Conservation (phyloP, 306 rosid genomes). For the Purshia tridentata region DNA sequence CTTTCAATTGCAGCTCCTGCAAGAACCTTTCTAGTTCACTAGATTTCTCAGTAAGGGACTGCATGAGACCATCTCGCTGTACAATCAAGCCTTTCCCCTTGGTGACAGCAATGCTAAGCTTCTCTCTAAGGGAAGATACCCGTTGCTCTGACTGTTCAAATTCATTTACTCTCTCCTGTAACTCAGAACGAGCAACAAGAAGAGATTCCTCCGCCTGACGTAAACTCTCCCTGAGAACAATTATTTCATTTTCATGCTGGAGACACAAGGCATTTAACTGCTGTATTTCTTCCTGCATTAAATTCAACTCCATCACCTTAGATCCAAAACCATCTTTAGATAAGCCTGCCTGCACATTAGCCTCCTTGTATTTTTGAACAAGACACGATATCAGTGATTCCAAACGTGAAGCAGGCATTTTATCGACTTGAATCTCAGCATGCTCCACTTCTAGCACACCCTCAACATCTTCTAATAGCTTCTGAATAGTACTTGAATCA, state of each 20-base stretch:
- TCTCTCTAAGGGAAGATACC: constrained; percentile 76
- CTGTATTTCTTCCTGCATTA: constrained; percentile 55
- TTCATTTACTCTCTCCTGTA: constrained; percentile 60
- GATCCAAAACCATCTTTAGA: constrained; percentile 52
- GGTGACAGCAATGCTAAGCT: constrained; percentile 93
- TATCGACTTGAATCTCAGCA: constrained; percentile 31
- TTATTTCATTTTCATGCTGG: constrained; percentile 70
- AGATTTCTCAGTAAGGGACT: constrained; percentile 75
- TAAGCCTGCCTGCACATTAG: constrained; percentile 51
- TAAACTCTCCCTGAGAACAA: constrained; percentile 73
- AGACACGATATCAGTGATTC: constrained; percentile 58
- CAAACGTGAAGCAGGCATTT: constrained; percentile 52
- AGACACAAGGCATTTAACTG: constrained; percentile 42
- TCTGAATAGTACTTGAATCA: constrained; percentile 51
- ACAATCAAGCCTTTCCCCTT: constrained; percentile 95
- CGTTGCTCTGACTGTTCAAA: constrained; percentile 84
- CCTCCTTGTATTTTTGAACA: constrained; percentile 63
- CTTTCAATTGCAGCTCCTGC: constrained; percentile 77
- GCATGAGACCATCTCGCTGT: constrained; percentile 88
- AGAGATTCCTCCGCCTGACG: constrained; percentile 67
- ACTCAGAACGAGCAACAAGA: constrained; percentile 46
- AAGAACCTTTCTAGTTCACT: constrained; percentile 76
- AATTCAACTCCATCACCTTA: constrained; percentile 47
- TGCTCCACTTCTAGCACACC: constrained; percentile 51
- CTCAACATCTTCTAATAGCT: constrained; percentile 56